Evolutionary conservation across 2,329 filamentous ascomycete species (phyloP), one percentile per base, ranked within the genome.

Genomic region (Neurospora crassa): DNA sequence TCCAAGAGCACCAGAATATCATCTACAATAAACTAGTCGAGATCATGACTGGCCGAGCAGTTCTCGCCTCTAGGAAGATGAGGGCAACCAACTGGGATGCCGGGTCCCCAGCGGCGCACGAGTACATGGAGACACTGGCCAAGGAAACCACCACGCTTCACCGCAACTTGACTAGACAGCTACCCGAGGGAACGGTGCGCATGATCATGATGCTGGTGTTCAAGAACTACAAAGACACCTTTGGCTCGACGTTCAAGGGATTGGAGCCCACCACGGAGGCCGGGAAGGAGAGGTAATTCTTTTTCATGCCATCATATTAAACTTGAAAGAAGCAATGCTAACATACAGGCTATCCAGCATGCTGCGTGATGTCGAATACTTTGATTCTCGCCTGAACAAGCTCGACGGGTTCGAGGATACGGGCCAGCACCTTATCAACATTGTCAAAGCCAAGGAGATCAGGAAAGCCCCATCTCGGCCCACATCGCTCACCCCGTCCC

Each of bases 21-120:
- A 97, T 97, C 72, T 93, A 96, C 79, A 93, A 97, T 78, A 97
- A 97, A 79, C 84, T 97, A 0, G 92, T 97, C 20, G 93, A 97
- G 74, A 97, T 97, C 69, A 96, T 97, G 92, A 91, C 90, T 70
- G 89, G 89, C 1, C 89, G 94, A 5, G 92, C 93, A 1, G 83
- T 88, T 4, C 83, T 90, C 7, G 93, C 95, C 77, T 90, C 93
- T 47, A 91, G 90, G 78, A 87, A 89, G 34, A 90, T 97, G 84
- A 90, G 88, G 78, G 87, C 88, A 68, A 87, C 94, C 59, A 85
- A 92, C 74, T 97, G 93, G 91, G 90, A 95, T 74, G 78, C 80
- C 67, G 83, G 82, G 59, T 78, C 81, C 2, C 16, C 53, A 37
- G 53, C 53, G 7, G 77, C 77, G 7, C 92, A 90, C 76, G 79